phyloP scores from a whole-genome alignment of 2,329 filamentous ascomycete species.

The Aureobasidium mangrovei region DNA sequence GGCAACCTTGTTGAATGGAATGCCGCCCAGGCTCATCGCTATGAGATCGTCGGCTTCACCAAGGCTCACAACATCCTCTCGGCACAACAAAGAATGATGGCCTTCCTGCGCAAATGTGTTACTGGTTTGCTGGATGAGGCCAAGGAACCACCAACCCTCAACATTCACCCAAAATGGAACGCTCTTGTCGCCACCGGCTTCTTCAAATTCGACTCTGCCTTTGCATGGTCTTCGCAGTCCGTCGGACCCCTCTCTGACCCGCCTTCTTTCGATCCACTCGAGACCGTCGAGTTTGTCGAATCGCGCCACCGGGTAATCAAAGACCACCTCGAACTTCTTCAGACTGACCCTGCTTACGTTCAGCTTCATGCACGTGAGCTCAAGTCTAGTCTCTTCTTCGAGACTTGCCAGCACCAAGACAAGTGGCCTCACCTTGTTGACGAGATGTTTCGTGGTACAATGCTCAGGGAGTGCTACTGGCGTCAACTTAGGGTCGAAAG shows the following conservation, averaged over 20 bases:
- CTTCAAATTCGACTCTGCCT: background rate
- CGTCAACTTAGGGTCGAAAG: background rate
- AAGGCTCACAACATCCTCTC: conserved; percentile 7
- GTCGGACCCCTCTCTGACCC: background rate
- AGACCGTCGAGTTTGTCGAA: background rate
- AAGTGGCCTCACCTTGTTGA: background rate
- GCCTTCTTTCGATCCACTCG: background rate
- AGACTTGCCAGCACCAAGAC: background rate
- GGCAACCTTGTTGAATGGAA: conserved; percentile 16
- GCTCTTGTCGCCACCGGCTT: background rate
- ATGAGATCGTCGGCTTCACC: conserved; percentile 15
- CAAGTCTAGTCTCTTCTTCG: background rate
- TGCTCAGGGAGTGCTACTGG: background rate
- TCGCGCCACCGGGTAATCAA: conserved; percentile 2
- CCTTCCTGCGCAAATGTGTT: background rate
- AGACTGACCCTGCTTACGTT: conserved; percentile 5
- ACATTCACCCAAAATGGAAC: background rate
- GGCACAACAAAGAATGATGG: conserved; percentile 9
- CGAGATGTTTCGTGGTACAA: background rate
- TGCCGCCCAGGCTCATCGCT: conserved; percentile 12
- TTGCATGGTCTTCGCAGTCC: conserved; percentile 1
- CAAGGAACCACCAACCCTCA: background rate
- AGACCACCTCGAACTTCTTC: background rate
- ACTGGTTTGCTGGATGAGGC: background rate
- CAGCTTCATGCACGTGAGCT: background rate